Conservation (phyloP, 1,284 basidiomycete species). For the Pterulicium gracile region DNA sequence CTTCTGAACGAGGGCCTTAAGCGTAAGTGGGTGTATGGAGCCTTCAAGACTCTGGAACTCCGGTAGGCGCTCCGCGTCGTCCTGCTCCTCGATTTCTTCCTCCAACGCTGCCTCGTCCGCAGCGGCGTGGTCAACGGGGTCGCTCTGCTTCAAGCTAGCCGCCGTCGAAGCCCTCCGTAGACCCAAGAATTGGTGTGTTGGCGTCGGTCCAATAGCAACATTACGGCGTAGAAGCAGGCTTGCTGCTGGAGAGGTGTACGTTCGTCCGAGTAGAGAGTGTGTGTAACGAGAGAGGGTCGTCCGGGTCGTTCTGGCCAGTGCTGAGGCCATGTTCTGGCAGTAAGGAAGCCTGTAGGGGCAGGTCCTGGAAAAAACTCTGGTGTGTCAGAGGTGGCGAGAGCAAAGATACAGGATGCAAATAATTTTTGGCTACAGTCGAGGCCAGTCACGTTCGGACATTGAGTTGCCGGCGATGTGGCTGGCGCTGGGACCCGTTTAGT, state of each 20-base stretch:
- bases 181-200: background rate
- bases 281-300: background rate
- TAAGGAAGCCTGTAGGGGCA: no score
- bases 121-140: background rate
- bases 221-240: no score
- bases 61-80: background rate
- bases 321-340: no score
- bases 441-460: no score
- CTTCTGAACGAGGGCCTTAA: slow-evolving; percentile 51
- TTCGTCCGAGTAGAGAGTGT: background rate
- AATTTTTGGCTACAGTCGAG: no score
- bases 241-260: background rate
- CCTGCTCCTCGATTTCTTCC: background rate
- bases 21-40: slow-evolving; percentile 21
- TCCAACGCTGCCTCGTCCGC: background rate
- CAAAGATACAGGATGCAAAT: no score
- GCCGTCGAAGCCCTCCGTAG: background rate
- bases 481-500: no score
- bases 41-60: background rate
- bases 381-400: no score
- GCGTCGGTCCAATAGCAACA: background rate
- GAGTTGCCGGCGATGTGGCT: no score
- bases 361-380: background rate
- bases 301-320: background rate
- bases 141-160: background rate